phyloP scores from a whole-genome alignment of 176 grass and related monocot species.

The Rhynchospora pubera region DNA sequence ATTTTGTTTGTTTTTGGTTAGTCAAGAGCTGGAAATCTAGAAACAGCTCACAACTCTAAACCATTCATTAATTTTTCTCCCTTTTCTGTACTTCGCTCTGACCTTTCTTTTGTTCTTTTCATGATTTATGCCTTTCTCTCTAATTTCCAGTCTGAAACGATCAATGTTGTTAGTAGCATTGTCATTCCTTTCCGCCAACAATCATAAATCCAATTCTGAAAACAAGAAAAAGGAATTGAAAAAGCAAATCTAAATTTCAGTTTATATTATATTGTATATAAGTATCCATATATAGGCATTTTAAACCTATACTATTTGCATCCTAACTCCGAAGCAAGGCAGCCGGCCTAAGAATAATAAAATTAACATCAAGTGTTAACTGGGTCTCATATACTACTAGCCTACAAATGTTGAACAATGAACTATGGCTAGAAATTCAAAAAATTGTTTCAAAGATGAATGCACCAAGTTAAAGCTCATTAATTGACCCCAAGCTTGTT shows the following conservation, averaged over 20 bases:
- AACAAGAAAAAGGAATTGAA: neutral
- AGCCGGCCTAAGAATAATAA: constrained; percentile 7
- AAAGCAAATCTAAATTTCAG: neutral
- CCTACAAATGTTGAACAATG: constrained; percentile 12
- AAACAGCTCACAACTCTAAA: neutral
- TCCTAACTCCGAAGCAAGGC: constrained; percentile 3
- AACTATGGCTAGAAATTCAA: neutral
- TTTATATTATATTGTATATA: neutral
- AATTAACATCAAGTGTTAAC: neutral
- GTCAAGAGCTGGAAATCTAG: neutral
- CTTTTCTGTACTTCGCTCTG: neutral
- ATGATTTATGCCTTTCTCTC: no score
- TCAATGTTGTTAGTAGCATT: no score
- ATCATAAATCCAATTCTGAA: neutral
- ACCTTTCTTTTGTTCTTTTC: neutral
- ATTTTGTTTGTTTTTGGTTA: neutral
- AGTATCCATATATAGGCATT: neutral
- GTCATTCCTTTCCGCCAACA: no score
- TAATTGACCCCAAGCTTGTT: neutral
- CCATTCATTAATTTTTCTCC: neutral
- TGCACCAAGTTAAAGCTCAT: neutral
- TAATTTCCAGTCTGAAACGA: no score
- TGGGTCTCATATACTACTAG: neutral
- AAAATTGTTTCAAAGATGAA: neutral
- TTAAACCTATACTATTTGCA: neutral